Conservation (phyloP, 2,329 filamentous ascomycete species). For the Penicillium brasilianum region DNA sequence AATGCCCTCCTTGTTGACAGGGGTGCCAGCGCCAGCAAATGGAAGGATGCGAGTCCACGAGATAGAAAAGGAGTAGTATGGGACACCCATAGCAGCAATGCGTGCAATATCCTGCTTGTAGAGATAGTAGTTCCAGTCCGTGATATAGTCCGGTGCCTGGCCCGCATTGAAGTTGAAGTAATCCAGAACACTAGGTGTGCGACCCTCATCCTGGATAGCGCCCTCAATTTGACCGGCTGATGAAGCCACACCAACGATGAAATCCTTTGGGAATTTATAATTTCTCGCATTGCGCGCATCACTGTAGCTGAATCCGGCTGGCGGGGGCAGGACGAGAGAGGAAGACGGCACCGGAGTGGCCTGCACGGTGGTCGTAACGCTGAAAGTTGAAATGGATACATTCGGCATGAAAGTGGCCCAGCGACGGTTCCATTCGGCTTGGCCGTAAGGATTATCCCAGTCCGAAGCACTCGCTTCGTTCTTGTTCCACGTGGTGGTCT, state of each 20-base stretch:
- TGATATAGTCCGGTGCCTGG: slow-evolving; percentile 5
- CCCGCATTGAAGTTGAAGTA: neutral
- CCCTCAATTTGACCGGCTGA: neutral
- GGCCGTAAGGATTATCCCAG: slow-evolving; percentile 9
- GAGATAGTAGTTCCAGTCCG: slow-evolving; percentile 8
- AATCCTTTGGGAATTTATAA: neutral
- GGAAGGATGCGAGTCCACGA: slow-evolving; percentile 9
- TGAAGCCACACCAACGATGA: neutral
- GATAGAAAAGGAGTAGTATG: slow-evolving; percentile 3
- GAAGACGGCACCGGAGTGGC: neutral
- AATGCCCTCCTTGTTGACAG: slow-evolving; percentile 9
- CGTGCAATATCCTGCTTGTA: slow-evolving; percentile 8
- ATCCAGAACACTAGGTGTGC: slow-evolving; percentile 2
- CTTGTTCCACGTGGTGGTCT: slow-evolving; percentile 10
- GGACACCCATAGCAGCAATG: neutral
- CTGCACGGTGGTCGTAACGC: neutral
- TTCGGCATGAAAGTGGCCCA: slow-evolving; percentile 11
- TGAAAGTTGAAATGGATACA: slow-evolving; percentile 6
- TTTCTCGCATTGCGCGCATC: neutral
- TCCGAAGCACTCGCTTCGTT: slow-evolving; percentile 7
- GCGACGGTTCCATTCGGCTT: slow-evolving; percentile 8
- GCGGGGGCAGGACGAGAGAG: neutral
- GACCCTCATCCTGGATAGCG: slow-evolving; percentile 1
- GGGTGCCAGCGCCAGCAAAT: slow-evolving; percentile 2
- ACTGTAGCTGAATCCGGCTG: slow-evolving; percentile 1